These are phyloP conservation scores for Lachancea waltii DNA, from an alignment of 805 yeast genomes.

Conservation along the genomic window DNA sequence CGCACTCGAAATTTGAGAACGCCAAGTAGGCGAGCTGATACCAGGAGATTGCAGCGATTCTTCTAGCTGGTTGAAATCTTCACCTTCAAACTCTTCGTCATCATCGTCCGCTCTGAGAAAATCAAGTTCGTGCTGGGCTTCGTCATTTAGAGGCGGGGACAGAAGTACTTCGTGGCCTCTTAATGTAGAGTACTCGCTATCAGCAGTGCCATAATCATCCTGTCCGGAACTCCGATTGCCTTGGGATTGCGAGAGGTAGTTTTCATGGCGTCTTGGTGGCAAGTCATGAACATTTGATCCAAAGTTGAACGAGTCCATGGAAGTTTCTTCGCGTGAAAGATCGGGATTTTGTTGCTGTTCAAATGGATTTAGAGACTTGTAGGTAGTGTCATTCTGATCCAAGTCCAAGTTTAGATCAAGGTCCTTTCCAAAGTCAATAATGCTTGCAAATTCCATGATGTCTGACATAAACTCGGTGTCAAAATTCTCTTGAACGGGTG, in stretches of 20 bases:
- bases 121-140: neutral
- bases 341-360: neutral
- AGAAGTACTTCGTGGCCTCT: neutral
- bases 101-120: conserved; percentile 3
- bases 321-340: neutral
- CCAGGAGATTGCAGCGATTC: conserved; percentile 9
- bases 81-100: conserved; percentile 25
- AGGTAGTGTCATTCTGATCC: conserved; percentile 10
- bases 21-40: conserved; percentile 17
- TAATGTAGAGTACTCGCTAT: neutral
- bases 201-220: neutral
- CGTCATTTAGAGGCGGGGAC: neutral
- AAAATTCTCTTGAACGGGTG: neutral
- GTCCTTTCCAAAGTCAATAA: conserved; percentile 42
- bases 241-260: too few relatives aligned
- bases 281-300: neutral
- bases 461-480: conserved; percentile 36
- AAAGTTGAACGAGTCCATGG: conserved; percentile 4
- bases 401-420: conserved; percentile 33
- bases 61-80: conserved; percentile 20
- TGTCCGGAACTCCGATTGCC: too few relatives aligned
- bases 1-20: conserved; percentile 10
- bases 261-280: too few relatives aligned
- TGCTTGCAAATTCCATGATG: conserved; percentile 40
- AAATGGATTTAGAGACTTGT: conserved; percentile 10